Evolutionary conservation across 2,329 filamentous ascomycete genomes (phyloP).

Genomic region (Tricladium varicosporioides): DNA sequence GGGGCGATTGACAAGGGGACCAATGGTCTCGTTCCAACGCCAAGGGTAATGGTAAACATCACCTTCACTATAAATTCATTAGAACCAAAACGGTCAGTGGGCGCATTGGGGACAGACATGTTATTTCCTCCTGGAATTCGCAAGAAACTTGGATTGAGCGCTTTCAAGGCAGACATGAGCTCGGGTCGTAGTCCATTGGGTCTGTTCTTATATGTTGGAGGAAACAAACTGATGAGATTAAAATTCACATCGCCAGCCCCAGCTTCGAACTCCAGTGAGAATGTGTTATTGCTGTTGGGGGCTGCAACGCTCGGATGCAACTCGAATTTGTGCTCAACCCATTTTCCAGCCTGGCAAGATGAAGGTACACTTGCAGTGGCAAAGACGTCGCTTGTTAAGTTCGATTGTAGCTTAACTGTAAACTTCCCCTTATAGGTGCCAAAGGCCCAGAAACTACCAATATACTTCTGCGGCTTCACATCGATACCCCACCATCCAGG

Average conservation of each 20-base stretch:
- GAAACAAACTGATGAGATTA: constrained; percentile 58
- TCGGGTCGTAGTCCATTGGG: constrained; percentile 56
- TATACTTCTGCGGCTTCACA: constrained; percentile 28
- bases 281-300: constrained; percentile 49
- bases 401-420: constrained; percentile 31
- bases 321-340: constrained; percentile 25
- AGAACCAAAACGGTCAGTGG: background rate
- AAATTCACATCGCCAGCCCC: constrained; percentile 47
- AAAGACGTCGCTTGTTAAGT: constrained; percentile 17
- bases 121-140: constrained; percentile 67
- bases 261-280: constrained; percentile 52
- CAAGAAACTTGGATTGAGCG: constrained; percentile 55
- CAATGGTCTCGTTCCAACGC: constrained; percentile 42
- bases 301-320: constrained; percentile 20
- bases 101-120: constrained; percentile 36
- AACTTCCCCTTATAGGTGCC: constrained; percentile 25
- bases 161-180: constrained; percentile 51
- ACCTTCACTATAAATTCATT: constrained; percentile 32
- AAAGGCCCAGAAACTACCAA: constrained; percentile 28
- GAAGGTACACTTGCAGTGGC: constrained; percentile 22
- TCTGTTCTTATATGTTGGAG: constrained; percentile 56
- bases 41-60: constrained; percentile 27
- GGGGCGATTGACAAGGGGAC: constrained; percentile 36
- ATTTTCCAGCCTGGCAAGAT: constrained; percentile 12
- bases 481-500: constrained; percentile 56